Evolutionary conservation across 1,284 basidiomycete species (phyloP).

Genomic region (Paramarasmius palmivorus): DNA sequence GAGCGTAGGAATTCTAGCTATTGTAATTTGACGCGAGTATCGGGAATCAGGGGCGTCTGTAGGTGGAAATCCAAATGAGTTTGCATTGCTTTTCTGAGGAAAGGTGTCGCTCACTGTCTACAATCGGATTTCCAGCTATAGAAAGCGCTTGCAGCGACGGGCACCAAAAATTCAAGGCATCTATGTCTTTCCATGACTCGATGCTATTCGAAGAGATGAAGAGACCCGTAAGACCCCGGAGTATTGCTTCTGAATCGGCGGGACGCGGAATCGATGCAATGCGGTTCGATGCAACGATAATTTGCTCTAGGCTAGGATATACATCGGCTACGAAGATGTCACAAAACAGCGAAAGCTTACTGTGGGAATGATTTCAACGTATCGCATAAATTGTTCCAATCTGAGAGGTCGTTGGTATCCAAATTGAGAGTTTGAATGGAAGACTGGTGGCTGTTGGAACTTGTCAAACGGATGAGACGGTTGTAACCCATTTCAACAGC

Average conservation of each 20-base stretch:
- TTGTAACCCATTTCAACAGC: slow-evolving; percentile 83
- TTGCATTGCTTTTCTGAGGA: slow-evolving; percentile 12
- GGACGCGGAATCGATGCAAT: slow-evolving; percentile 52
- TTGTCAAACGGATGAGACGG: slow-evolving; percentile 41
- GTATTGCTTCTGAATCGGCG: slow-evolving; percentile 15
- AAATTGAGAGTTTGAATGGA: slow-evolving; percentile 67
- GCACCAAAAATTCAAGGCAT: slow-evolving; percentile 68
- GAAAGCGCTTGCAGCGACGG: slow-evolving; percentile 61
- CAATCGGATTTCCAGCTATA: slow-evolving; percentile 62
- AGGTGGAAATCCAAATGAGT: slow-evolving; percentile 15
- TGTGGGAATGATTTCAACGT: slow-evolving; percentile 48
- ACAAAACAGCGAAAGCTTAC: slow-evolving; percentile 39
- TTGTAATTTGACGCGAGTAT: slow-evolving; percentile 63
- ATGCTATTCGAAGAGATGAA: slow-evolving; percentile 68
- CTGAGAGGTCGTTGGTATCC: slow-evolving; percentile 65
- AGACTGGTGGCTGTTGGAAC: slow-evolving; percentile 22
- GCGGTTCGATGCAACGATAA: slow-evolving; percentile 71
- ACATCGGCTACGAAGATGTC: slow-evolving; percentile 14
- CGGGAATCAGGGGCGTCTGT: slow-evolving; percentile 20
- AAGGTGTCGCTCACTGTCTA: slow-evolving; percentile 42
- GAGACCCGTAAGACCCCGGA: slow-evolving; percentile 52
- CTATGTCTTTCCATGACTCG: slow-evolving; percentile 65
- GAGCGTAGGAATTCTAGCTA: slow-evolving; percentile 74
- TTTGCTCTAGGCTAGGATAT: slow-evolving; percentile 50
- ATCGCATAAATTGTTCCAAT: slow-evolving; percentile 58